These are phyloP conservation scores for Aspergillus sp. DNA, from an alignment of 2,329 filamentous ascomycete species.

Conservation along the genomic window DNA sequence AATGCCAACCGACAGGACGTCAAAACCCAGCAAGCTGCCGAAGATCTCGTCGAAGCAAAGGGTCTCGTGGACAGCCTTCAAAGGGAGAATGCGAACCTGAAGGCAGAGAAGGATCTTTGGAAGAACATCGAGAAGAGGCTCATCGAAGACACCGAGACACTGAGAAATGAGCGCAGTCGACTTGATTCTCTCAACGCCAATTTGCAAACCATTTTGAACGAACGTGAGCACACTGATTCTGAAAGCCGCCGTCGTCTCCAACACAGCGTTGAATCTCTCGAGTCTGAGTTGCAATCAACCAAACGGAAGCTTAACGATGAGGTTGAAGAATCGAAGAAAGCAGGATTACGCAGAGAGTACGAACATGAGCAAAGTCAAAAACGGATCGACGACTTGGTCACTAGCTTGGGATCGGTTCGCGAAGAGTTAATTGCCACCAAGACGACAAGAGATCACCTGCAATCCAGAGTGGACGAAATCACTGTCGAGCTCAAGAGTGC, in stretches of 20 bases:
- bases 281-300: constrained; percentile 69
- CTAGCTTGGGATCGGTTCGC: constrained; percentile 71
- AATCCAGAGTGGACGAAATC: constrained; percentile 82
- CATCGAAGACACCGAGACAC: constrained; percentile 77
- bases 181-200: constrained; percentile 78
- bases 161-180: constrained; percentile 78
- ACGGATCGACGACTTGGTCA: constrained; percentile 84
- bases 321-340: constrained; percentile 76
- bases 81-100: constrained; percentile 86
- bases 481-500: constrained; percentile 82
- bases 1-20: constrained; percentile 85
- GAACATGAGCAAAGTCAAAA: constrained; percentile 85
- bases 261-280: constrained; percentile 69
- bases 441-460: constrained; percentile 83
- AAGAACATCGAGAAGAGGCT: constrained; percentile 88
- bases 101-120: constrained; percentile 91
- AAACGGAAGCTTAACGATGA: constrained; percentile 83
- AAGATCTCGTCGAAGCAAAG: constrained; percentile 84
- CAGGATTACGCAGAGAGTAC: constrained; percentile 79
- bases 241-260: constrained; percentile 79
- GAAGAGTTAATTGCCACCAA: constrained; percentile 84
- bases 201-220: constrained; percentile 84
- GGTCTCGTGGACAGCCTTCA: constrained; percentile 79
- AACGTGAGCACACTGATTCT: constrained; percentile 78
- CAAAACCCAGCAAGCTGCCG: constrained; percentile 82